Evolutionary conservation across 148 eudicot species (phyloP).

Genomic region (Mesembryanthemum crystallinum): DNA sequence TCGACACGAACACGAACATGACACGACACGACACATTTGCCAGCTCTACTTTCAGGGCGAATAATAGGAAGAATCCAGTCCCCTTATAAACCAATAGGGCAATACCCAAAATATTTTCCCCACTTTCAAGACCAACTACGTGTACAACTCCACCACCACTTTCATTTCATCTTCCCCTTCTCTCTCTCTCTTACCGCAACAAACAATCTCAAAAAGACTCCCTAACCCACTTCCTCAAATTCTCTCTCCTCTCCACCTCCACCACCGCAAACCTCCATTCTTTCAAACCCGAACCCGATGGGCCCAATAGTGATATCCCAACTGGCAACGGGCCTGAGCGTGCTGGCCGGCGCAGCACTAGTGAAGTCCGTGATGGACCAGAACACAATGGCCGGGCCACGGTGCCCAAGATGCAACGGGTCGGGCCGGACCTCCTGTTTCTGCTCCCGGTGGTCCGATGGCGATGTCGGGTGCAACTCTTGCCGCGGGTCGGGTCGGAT

Average conservation of each 20-base stretch:
- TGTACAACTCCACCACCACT: constrained; percentile 24
- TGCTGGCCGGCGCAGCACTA: constrained; percentile 72
- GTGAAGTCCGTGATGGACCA: constrained; percentile 66
- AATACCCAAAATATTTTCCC: no score
- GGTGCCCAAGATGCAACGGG: constrained; percentile 81
- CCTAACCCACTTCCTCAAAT: neutral
- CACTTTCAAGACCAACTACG: neutral
- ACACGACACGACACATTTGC: no score
- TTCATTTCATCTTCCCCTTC: neutral
- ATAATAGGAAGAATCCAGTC: no score
- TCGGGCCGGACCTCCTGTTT: constrained; percentile 74
- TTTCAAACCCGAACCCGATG: constrained; percentile 31
- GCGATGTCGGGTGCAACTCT: constrained; percentile 71
- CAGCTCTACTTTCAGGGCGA: no score
- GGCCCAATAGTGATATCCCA: constrained; percentile 74
- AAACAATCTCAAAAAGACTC: neutral
- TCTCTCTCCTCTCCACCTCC: neutral
- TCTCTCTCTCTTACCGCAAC: neutral
- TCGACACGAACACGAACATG: no score
- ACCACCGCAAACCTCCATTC: no score
- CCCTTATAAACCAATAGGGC: no score
- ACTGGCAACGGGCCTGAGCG: constrained; percentile 72
- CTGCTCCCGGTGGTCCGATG: constrained; percentile 88
- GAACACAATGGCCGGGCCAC: constrained; percentile 57
- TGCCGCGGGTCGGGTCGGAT: constrained; percentile 77